Percentiles rank a stretch among this genome's conserved stretches.
Conservation (phyloP, 2,329 filamentous ascomycete species). For the Parafenestella ontariensis region DNA sequence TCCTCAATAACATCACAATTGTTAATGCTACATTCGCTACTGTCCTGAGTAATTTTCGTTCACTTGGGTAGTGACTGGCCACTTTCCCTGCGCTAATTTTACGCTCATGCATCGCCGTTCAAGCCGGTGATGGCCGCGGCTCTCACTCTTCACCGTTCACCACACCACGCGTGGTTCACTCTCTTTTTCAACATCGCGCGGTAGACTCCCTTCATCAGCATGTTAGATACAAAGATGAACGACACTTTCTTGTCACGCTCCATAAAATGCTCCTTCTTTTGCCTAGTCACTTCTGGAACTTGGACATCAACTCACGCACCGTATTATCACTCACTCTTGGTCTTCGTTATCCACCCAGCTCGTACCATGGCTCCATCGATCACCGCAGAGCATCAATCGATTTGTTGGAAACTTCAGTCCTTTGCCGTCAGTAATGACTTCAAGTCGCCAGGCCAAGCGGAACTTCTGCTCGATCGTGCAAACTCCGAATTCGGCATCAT, state of each 20-base stretch:
- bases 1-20: no score
- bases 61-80: not conserved
- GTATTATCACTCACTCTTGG: not conserved
- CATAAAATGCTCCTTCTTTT: not conserved
- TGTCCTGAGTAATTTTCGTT: not conserved
- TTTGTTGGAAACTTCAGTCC: conserved; percentile 14
- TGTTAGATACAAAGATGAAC: not conserved
- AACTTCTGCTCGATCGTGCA: conserved; percentile 18
- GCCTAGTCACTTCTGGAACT: not conserved
- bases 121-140: not conserved
- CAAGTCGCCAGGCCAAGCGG: not conserved
- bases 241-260: not conserved
- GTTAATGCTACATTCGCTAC: no score
- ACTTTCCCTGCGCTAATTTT: not conserved
- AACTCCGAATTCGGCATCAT: conserved; percentile 28
- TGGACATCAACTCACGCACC: not conserved
- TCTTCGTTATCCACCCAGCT: not conserved
- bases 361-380: not conserved
- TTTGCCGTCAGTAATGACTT: conserved; percentile 17
- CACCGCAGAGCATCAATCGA: not conserved
- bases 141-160: not conserved
- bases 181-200: not conserved
- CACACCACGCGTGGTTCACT: not conserved
- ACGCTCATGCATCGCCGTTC: not conserved
- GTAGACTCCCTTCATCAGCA: not conserved